Percentiles rank a stretch among this genome's conserved stretches.
Evolutionary conservation across 2,329 filamentous ascomycete genomes (phyloP).

Genomic region (Chalaropsis thielavioides): DNA sequence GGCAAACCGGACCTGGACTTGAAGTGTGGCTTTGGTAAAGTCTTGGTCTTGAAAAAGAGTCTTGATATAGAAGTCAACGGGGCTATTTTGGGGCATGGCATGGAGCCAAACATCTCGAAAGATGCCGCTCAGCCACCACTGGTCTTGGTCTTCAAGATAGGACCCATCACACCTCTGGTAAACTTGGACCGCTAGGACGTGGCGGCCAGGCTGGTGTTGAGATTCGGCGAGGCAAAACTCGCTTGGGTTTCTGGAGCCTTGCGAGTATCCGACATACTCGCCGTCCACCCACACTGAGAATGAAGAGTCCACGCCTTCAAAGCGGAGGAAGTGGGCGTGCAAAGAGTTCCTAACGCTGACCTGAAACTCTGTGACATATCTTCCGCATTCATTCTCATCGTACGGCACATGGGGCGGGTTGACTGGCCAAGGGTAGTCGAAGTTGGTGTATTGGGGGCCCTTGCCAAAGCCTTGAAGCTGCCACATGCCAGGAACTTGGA

Average conservation of each 20-base stretch:
- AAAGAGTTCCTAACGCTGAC: slow-evolving; percentile 42
- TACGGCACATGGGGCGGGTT: slow-evolving; percentile 50
- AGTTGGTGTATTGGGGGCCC: slow-evolving; percentile 55
- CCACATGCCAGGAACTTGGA: slow-evolving; percentile 55
- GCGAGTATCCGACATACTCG: slow-evolving; percentile 51
- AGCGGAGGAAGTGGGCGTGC: slow-evolving; percentile 43
- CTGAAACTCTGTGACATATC: slow-evolving; percentile 44
- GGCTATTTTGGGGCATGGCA: slow-evolving; percentile 40
- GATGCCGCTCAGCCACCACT: slow-evolving; percentile 55
- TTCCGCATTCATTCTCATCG: slow-evolving; percentile 51
- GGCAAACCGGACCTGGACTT: neutral
- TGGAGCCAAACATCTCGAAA: slow-evolving; percentile 56
- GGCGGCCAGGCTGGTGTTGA: slow-evolving; percentile 32
- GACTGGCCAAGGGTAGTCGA: slow-evolving; percentile 52
- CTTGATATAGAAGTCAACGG: slow-evolving; percentile 42
- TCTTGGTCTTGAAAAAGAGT: slow-evolving; percentile 35
- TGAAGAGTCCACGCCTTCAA: slow-evolving; percentile 60
- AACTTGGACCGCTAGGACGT: slow-evolving; percentile 49
- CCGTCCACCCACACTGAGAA: slow-evolving; percentile 62
- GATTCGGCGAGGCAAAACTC: slow-evolving; percentile 54
- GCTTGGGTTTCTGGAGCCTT: slow-evolving; percentile 56
- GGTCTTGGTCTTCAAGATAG: slow-evolving; percentile 58
- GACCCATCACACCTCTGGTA: slow-evolving; percentile 60
- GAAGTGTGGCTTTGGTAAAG: slow-evolving; percentile 25
- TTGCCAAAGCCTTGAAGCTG: slow-evolving; percentile 52